A percentile compares a stretch with the other conserved stretches of the same genome.
These are phyloP conservation scores for Sporothrix protearum DNA, from an alignment of 2,329 filamentous ascomycete species.

Conservation along the genomic window DNA sequence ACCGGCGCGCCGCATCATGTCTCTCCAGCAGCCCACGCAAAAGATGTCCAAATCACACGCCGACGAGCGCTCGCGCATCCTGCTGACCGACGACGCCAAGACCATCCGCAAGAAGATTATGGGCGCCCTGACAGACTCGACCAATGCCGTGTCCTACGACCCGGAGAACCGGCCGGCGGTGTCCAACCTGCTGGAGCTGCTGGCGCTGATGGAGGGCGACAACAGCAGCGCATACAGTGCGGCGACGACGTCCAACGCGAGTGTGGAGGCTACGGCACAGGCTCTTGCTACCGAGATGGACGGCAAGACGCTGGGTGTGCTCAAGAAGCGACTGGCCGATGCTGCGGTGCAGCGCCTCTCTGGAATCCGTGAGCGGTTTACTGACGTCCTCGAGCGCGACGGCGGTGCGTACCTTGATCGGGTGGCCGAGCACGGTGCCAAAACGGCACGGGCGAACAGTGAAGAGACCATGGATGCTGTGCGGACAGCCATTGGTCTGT, in stretches of 20 bases:
- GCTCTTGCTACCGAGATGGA: conserved; percentile 32
- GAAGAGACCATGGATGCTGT: conserved; percentile 54
- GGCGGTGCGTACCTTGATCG: conserved; percentile 43
- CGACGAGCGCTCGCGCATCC: conserved; percentile 69
- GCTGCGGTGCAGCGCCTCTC: conserved; percentile 52
- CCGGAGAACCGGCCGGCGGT: conserved; percentile 69
- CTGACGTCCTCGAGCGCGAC: conserved; percentile 43
- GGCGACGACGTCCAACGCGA: neutral
- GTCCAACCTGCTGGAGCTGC: conserved; percentile 77
- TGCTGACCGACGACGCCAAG: conserved; percentile 68
- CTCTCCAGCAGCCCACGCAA: conserved; percentile 66
- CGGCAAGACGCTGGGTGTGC: conserved; percentile 48
- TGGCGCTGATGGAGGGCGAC: conserved; percentile 60
- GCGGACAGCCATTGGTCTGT: conserved; percentile 50
- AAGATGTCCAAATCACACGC: conserved; percentile 95
- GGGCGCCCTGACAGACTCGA: conserved; percentile 71
- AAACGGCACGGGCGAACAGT: conserved; percentile 60
- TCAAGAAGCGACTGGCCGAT: conserved; percentile 64
- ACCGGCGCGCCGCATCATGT: conserved; percentile 86
- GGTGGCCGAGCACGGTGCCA: conserved; percentile 56
- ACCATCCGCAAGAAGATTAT: conserved; percentile 68
- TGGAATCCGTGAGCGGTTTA: conserved; percentile 56
- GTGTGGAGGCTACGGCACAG: neutral
- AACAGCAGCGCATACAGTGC: conserved; percentile 22
- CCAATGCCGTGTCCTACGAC: conserved; percentile 67